These are phyloP conservation scores for Pseudozyma thailandica DNA, from an alignment of 1,284 basidiomycete species.

Conservation along the genomic window DNA sequence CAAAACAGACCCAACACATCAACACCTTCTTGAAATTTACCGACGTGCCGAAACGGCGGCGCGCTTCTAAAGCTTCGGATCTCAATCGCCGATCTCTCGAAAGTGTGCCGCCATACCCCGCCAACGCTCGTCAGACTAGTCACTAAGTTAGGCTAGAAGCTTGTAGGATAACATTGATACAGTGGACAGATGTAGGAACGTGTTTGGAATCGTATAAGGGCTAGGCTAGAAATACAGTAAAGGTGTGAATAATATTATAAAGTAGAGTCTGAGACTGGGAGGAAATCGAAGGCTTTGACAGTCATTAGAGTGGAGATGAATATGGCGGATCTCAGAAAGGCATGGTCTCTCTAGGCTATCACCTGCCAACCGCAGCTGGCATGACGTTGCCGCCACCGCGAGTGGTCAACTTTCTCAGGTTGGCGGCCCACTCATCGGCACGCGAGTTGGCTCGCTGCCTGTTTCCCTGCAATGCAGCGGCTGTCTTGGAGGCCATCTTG, in stretches of 20 bases:
- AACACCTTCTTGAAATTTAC: too few species aligned
- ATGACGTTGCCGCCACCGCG: constrained; percentile 3
- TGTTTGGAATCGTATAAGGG: not conserved
- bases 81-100: too few species aligned
- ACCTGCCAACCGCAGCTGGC: constrained; percentile 9
- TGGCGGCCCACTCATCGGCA: constrained; percentile 47
- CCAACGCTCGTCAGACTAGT: too few species aligned
- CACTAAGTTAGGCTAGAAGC: too few species aligned
- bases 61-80: too few species aligned
- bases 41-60: too few species aligned
- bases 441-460: constrained; percentile 35
- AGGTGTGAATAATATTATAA: not conserved
- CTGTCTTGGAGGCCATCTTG: not conserved
- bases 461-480: not conserved
- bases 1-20: too few species aligned
- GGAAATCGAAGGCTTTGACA: not conserved
- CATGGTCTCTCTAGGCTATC: not conserved
- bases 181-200: not conserved
- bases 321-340: not conserved
- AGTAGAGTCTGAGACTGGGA: not conserved
- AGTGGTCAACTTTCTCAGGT: constrained; percentile 16
- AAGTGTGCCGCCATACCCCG: too few species aligned
- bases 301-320: too few species aligned
- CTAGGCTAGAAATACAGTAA: constrained; percentile 2
- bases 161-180: constrained; percentile 1